Evolutionary conservation across 2,329 filamentous ascomycete species (phyloP).

Genomic region (Fusarium sp.): DNA sequence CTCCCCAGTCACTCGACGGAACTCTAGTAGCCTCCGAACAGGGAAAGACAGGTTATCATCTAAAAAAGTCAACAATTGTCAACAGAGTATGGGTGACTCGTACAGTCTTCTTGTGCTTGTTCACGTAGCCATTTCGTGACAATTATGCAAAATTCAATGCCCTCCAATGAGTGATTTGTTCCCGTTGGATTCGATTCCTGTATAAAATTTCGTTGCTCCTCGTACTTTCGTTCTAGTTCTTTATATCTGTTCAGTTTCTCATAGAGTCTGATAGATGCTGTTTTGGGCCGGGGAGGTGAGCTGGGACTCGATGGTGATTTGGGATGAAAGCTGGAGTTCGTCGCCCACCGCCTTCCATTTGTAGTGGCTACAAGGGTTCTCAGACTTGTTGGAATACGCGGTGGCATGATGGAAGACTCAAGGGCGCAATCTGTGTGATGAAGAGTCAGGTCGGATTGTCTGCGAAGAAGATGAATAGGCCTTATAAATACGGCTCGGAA

Average conservation of each 20-base stretch:
- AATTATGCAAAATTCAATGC: neutral
- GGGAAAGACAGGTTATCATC: rapidly evolving
- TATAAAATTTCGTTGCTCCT: neutral
- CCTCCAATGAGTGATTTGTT: neutral
- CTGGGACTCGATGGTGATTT: neutral
- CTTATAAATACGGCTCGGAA: neutral
- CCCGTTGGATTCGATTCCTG: rapidly evolving
- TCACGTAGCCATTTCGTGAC: neutral
- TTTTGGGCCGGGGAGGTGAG: neutral
- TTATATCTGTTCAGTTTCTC: neutral
- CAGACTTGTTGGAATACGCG: neutral
- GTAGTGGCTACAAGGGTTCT: rapidly evolving
- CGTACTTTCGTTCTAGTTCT: neutral
- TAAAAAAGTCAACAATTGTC: rapidly evolving
- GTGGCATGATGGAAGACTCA: neutral
- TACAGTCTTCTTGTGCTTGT: neutral
- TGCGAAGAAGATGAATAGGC: rapidly evolving
- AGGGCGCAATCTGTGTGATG: neutral
- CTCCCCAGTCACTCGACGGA: rapidly evolving
- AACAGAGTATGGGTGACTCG: neutral
- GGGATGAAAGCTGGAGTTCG: neutral
- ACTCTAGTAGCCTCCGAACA: neutral
- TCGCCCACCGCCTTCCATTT: rapidly evolving
- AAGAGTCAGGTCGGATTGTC: neutral
- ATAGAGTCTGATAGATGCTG: neutral